phyloP scores from a whole-genome alignment of 2,329 filamentous ascomycete species.

The Fusarium oxysporum region DNA sequence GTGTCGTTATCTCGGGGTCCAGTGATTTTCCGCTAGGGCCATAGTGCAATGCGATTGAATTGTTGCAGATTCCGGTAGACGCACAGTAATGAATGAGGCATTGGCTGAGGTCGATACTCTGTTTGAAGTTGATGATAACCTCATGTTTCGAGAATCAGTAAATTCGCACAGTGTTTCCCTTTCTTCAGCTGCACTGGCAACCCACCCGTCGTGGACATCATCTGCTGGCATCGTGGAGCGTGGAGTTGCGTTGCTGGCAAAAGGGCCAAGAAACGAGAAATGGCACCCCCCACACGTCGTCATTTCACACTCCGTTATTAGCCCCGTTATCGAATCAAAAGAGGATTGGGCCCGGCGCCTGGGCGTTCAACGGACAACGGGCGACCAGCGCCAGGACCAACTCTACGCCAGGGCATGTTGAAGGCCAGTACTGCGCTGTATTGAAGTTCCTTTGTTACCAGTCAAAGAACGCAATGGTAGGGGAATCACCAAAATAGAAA shows the following conservation, averaged over 20 bases:
- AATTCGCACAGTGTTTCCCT: slow-evolving; percentile 43
- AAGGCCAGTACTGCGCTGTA: neutral
- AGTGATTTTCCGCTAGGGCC: neutral
- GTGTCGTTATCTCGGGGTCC: slow-evolving; percentile 7
- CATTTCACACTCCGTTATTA: slow-evolving; percentile 47
- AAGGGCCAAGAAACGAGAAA: slow-evolving; percentile 38
- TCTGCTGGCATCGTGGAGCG: slow-evolving; percentile 34
- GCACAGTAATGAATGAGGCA: neutral
- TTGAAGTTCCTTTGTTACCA: neutral
- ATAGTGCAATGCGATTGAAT: neutral
- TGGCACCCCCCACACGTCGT: slow-evolving; percentile 45
- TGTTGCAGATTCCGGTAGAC: neutral
- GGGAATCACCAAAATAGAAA: neutral
- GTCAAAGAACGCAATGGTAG: neutral
- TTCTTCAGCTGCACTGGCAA: slow-evolving; percentile 42
- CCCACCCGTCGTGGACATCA: slow-evolving; percentile 31
- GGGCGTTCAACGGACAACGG: slow-evolving; percentile 42
- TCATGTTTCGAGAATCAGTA: slow-evolving; percentile 7
- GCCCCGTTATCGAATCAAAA: slow-evolving; percentile 46
- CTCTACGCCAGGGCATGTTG: slow-evolving; percentile 20
- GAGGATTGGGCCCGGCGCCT: slow-evolving; percentile 34
- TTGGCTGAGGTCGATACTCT: neutral
- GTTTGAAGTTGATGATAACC: slow-evolving; percentile 16
- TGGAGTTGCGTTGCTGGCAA: slow-evolving; percentile 34
- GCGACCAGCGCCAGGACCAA: slow-evolving; percentile 28